Evolutionary conservation across 2,329 filamentous ascomycete species (phyloP).

Genomic region (Diaporthe longicolla): DNA sequence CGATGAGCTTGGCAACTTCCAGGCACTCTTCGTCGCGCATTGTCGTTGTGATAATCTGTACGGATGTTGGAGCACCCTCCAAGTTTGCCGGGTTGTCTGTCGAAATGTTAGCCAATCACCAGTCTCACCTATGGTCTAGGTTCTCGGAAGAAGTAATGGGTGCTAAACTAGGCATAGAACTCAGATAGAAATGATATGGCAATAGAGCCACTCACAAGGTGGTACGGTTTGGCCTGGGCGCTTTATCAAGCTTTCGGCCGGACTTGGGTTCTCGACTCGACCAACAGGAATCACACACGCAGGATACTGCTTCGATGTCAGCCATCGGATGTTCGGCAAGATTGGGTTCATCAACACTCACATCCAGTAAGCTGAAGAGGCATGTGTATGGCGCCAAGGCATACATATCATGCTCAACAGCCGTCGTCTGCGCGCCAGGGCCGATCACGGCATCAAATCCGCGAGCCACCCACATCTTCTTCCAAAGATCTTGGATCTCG

Average conservation of each 20-base stretch:
- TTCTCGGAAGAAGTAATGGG: too few species aligned
- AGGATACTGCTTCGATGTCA: conserved; percentile 35
- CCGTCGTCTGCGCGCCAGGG: conserved; percentile 41
- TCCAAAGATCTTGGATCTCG: conserved; percentile 42
- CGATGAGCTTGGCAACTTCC: conserved; percentile 41
- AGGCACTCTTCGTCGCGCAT: conserved; percentile 45
- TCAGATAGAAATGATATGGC: too few species aligned
- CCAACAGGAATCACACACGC: conserved; percentile 39
- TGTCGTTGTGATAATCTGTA: conserved; percentile 41
- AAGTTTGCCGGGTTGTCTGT: conserved; percentile 38
- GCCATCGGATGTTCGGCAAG: not conserved
- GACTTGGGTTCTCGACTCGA: conserved; percentile 1
- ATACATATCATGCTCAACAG: conserved; percentile 43
- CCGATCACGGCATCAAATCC: conserved; percentile 42
- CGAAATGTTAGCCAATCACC: not conserved
- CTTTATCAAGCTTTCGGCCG: conserved; percentile 20
- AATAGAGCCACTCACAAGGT: conserved; percentile 32
- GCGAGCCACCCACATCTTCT: conserved; percentile 36
- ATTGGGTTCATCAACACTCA: not conserved
- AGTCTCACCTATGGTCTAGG: not conserved
- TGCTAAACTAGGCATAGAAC: not conserved
- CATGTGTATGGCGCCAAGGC: conserved; percentile 42
- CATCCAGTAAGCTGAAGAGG: conserved; percentile 43
- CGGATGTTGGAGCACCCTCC: conserved; percentile 40
- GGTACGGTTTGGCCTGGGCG: conserved; percentile 33